Evolutionary conservation across 202 grass and related monocot species (phyloP).

Genomic region (Dendrocalamus latiflorus): DNA sequence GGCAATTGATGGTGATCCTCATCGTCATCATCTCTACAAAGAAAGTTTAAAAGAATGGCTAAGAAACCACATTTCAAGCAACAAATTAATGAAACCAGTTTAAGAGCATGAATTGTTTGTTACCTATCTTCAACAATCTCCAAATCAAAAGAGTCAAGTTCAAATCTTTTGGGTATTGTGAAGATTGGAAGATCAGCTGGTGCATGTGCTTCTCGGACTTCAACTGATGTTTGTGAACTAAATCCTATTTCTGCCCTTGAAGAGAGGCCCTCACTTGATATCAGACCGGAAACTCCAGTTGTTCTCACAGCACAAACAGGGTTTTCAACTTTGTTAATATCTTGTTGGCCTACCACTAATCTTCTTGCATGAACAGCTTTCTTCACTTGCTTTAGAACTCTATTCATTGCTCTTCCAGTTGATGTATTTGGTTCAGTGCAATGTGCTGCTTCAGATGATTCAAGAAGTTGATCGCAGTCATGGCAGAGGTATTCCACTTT

Average conservation of each 20-base stretch:
- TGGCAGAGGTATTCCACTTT: conserved; percentile 58
- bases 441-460: conserved; percentile 22
- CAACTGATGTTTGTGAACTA: conserved; percentile 20
- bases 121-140: conserved; percentile 66
- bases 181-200: conserved; percentile 35
- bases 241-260: conserved; percentile 25
- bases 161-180: conserved; percentile 66
- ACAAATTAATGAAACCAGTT: conserved; percentile 11
- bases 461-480: conserved; percentile 44
- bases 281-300: not conserved
- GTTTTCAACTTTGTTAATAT: not conserved
- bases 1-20: conserved; percentile 42
- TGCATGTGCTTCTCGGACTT: conserved; percentile 26
- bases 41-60: conserved; percentile 16
- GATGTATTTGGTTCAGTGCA: conserved; percentile 21
- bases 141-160: conserved; percentile 87
- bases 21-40: conserved; percentile 55
- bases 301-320: conserved; percentile 14
- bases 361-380: not conserved
- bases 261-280: conserved; percentile 24
- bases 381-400: conserved; percentile 28
- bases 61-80: conserved; percentile 31
- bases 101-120: conserved; percentile 20
- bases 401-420: not conserved
- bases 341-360: conserved; percentile 8